Evolutionary conservation across 768 basidiomycete genomes (phyloP).

Genomic region (Porpolomopsis calyptriformis): DNA sequence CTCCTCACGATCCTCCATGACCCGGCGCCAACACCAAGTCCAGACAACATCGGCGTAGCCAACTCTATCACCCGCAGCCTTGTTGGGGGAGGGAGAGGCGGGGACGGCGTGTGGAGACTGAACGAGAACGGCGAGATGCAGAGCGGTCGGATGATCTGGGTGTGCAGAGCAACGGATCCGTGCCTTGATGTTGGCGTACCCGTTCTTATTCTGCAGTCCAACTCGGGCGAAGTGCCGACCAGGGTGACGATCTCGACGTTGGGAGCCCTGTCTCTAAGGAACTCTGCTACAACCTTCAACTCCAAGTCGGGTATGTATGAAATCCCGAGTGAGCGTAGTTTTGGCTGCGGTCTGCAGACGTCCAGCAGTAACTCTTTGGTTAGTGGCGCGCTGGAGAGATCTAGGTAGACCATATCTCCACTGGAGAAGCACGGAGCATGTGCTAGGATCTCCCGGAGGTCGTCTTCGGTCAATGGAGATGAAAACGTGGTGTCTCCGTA

Average conservation of each 20-base stretch:
- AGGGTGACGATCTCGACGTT: constrained; percentile 84
- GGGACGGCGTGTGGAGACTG: constrained; percentile 19
- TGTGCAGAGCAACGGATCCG: constrained; percentile 67
- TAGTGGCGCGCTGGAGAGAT: constrained; percentile 77
- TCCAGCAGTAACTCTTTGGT: constrained; percentile 44
- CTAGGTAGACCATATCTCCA: constrained; percentile 74
- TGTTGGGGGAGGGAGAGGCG: constrained; percentile 44
- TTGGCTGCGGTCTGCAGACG: constrained; percentile 51
- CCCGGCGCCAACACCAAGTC: constrained; percentile 68
- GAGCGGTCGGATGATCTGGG: constrained; percentile 66
- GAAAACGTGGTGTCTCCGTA: constrained; percentile 83
- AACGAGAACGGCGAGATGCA: constrained; percentile 65
- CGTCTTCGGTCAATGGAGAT: constrained; percentile 54
- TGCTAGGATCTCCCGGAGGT: constrained; percentile 58
- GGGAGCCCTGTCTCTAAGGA: constrained; percentile 55
- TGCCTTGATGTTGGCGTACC: constrained; percentile 30
- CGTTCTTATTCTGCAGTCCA: constrained; percentile 41
- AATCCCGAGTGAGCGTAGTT: constrained; percentile 79
- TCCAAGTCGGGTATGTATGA: constrained; percentile 72
- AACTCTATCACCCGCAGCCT: constrained; percentile 82
- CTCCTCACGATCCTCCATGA: constrained; percentile 85
- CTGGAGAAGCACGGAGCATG: constrained; percentile 70
- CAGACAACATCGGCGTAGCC: constrained; percentile 55
- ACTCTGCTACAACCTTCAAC: constrained; percentile 53
- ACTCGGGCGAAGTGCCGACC: constrained; percentile 62